A percentile compares a stretch with the other conserved stretches of the same genome.
Conservation (phyloP, 768 basidiomycete species). For the Russula dissimulans region DNA sequence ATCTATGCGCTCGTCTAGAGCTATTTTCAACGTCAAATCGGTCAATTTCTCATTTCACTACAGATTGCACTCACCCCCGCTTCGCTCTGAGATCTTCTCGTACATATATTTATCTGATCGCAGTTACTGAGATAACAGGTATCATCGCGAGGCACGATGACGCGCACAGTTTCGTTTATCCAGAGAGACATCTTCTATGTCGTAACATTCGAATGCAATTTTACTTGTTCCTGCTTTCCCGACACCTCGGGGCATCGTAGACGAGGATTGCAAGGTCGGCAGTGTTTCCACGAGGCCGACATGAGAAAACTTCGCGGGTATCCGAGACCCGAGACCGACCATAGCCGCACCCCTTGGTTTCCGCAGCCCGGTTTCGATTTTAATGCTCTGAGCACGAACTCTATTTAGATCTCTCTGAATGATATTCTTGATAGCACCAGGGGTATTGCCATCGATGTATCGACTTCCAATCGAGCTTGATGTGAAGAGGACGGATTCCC, state of each 20-base stretch:
- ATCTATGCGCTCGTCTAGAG: conserved; percentile 80
- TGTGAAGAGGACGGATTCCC: conserved; percentile 40
- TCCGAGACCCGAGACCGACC: conserved; percentile 24
- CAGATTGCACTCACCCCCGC: conserved; percentile 48
- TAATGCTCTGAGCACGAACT: not conserved
- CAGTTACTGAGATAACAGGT: not conserved
- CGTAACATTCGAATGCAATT: conserved; percentile 7
- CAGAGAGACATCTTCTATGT: conserved; percentile 8
- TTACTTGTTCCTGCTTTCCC: conserved; percentile 6
- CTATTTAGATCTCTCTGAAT: conserved; percentile 9
- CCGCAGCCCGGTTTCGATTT: not conserved
- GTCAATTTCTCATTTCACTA: not conserved
- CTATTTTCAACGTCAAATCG: conserved; percentile 30
- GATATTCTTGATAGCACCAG: conserved; percentile 1
- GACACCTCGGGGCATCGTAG: not conserved
- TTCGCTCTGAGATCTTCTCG: conserved; percentile 77
- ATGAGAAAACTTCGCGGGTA: conserved; percentile 21
- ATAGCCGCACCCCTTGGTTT: not conserved
- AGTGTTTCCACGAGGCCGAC: conserved; percentile 10
- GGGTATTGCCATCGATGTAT: conserved; percentile 17
- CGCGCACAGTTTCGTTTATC: conserved; percentile 51
- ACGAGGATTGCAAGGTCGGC: not conserved
- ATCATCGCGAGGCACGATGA: not conserved
- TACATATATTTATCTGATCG: conserved; percentile 78
- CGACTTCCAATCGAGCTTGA: not conserved